A percentile compares a stretch with the other conserved stretches of the same genome.
These are phyloP conservation scores for Kodamaea derodonti DNA, from an alignment of 1,139 yeast species.

Conservation along the genomic window DNA sequence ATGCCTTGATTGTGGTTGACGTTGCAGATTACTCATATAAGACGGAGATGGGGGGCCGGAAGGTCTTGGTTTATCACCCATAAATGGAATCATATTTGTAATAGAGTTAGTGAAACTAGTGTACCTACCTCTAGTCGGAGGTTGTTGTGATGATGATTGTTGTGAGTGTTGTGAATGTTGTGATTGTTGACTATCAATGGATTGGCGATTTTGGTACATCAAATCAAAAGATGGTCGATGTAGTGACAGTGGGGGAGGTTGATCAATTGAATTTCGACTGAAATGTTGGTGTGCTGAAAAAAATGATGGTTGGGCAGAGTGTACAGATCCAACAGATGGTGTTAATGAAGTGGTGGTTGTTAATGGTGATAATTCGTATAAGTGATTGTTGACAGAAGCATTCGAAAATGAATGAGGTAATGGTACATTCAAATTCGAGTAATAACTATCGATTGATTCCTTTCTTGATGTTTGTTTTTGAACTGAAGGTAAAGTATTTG, in stretches of 20 bases:
- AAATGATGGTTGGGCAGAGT: constrained; percentile 44
- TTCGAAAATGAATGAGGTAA: constrained; percentile 7
- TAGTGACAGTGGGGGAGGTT: constrained; percentile 25
- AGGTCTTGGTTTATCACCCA: constrained; percentile 28
- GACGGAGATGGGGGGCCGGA: constrained; percentile 17
- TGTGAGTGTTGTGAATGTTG: constrained; percentile 15
- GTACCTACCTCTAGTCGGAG: constrained; percentile 23
- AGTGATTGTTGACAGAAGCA: constrained; percentile 9
- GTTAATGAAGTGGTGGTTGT: constrained; percentile 46
- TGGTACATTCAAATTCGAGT: constrained; percentile 10
- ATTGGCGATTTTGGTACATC: neutral
- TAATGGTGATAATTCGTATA: constrained; percentile 37
- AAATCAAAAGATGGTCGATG: constrained; percentile 35
- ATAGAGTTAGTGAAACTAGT: constrained; percentile 37
- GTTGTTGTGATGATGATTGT: constrained; percentile 11
- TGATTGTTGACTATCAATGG: constrained; percentile 6
- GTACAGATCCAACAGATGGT: constrained; percentile 39
- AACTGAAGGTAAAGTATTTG: neutral
- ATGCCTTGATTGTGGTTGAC: constrained; percentile 29
- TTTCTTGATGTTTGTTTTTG: constrained; percentile 4
- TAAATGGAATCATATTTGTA: constrained; percentile 42
- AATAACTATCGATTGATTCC: constrained; percentile 12
- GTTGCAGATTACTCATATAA: constrained; percentile 3
- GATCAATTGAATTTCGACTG: constrained; percentile 37
- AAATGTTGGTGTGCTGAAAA: constrained; percentile 45